Evolutionary conservation across 2,329 filamentous ascomycete genomes (phyloP).

Genomic region (Neocucurbitaria cava): DNA sequence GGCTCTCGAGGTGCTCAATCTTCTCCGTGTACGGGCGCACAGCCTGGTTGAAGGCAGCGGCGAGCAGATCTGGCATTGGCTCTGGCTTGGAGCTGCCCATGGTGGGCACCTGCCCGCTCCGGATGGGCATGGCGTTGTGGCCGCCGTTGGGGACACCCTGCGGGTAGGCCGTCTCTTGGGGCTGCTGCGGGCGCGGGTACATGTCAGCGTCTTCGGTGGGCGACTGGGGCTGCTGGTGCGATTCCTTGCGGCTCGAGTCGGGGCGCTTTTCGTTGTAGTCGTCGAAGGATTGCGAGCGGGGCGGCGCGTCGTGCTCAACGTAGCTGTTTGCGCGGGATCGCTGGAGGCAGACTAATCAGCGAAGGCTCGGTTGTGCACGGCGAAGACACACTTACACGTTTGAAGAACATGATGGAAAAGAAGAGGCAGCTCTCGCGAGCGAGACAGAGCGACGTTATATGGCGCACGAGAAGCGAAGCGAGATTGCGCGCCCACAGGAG

Average conservation of each 20-base stretch:
- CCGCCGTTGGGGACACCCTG: constrained; percentile 24
- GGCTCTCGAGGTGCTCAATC: constrained; percentile 59
- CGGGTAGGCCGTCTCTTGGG: constrained; percentile 46
- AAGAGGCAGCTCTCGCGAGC: constrained; percentile 23
- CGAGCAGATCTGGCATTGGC: constrained; percentile 59
- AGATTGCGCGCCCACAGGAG: constrained; percentile 21
- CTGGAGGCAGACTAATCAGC: no score
- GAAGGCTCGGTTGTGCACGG: no score
- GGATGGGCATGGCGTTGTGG: constrained; percentile 30
- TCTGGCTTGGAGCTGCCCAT: constrained; percentile 41
- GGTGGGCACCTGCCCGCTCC: constrained; percentile 33
- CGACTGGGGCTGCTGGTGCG: constrained; percentile 37
- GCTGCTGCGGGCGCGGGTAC: constrained; percentile 54
- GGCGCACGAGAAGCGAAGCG: constrained; percentile 15
- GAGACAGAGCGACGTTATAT: constrained; percentile 34
- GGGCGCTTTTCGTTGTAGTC: constrained; percentile 50
- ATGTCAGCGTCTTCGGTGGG: constrained; percentile 47
- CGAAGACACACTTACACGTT: constrained; percentile 39
- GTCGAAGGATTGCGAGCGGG: constrained; percentile 50
- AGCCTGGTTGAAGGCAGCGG: constrained; percentile 61
- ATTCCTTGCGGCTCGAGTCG: constrained; percentile 49
- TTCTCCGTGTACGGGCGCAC: constrained; percentile 60
- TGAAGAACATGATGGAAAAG: constrained; percentile 56
- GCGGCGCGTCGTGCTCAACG: constrained; percentile 55
- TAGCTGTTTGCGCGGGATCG: constrained; percentile 56